These are phyloP conservation scores for Adansonia digitata DNA, from an alignment of 345 rosid genomes.

Conservation along the genomic window DNA sequence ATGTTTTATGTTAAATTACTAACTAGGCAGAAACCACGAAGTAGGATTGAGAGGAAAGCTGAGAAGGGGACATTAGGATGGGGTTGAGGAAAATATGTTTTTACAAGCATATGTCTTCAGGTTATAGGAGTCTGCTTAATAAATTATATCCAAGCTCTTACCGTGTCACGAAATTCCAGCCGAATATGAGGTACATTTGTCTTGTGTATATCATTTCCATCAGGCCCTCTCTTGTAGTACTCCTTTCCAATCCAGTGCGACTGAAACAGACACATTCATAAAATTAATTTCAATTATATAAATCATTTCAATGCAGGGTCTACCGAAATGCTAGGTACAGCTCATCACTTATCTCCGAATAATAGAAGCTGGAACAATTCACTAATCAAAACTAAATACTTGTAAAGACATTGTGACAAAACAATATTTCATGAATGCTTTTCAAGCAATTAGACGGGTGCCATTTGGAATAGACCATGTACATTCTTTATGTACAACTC, in stretches of 20 bases:
- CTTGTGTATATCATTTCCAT: conserved; percentile 84
- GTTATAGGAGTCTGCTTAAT: background rate
- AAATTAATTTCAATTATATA: background rate
- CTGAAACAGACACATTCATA: conserved; percentile 33
- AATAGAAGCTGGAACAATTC: background rate
- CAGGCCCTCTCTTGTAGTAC: conserved; percentile 94
- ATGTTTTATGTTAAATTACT: background rate
- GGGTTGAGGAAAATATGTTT: background rate
- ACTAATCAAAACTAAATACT: background rate
- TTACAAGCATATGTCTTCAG: background rate
- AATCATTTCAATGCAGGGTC: background rate
- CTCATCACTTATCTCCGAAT: background rate
- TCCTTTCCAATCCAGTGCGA: conserved; percentile 92
- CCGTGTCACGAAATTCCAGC: conserved; percentile 85
- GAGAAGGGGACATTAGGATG: background rate
- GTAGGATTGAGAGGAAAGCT: background rate
- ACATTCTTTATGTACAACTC: background rate
- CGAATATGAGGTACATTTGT: conserved; percentile 99
- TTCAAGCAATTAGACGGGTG: background rate
- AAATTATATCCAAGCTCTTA: conserved; percentile 19
- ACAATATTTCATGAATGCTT: background rate
- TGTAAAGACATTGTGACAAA: background rate
- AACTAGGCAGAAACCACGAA: background rate
- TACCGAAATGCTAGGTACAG: background rate
- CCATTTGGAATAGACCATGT: background rate